Evolutionary conservation across 129 eudicot species (phyloP), one percentile per base, ranked within the genome.

Genomic region (Arctium minus): DNA sequence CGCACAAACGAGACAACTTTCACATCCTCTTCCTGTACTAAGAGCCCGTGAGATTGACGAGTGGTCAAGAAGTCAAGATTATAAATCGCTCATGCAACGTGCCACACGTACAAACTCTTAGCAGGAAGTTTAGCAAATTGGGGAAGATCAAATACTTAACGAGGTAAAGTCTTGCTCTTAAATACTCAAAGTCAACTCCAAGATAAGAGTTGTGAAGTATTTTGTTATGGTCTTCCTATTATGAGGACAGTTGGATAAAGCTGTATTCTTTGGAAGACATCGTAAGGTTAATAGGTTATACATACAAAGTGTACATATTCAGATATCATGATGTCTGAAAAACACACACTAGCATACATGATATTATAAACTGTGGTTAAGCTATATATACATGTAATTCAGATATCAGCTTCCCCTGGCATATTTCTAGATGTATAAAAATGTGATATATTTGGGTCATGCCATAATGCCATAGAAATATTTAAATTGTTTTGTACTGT

Each of bases 41-140:
- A 93, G 99, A 86, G 99, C 99, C 8, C 98, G 97, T 67, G 99
- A 96, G 88, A 93, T 96, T 76, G 99, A 96, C 76, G 98, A 93
- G 75, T 96, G 98, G 99, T 96, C 99, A 71, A 91, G 97, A 86
- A 91, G 99, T 87, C 86, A 36, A 84, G 99, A 93, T 76, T 96
- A 93, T 74, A 86, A 50, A 73, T 84, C 92, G 80, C 95, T 96
- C 79, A 82, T 96, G 81, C 82, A 88, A 60, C 92, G 97, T 75
- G 95, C 94, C 67, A 77, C 73, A 70, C 84, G 32, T 80, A 86
- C 78, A 81, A 89, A 78, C 82, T 73, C 93, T 72, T 84, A 67
- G 78, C 86, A 84, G 17, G 76, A 88, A 46, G 88, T 83, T 32
- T 92, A 91, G 90, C 82, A 65, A 39, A 74, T 65, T 5, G 35